These are phyloP conservation scores for Luffa acutangula DNA, from an alignment of 306 rosid genomes.

Conservation along the genomic window DNA sequence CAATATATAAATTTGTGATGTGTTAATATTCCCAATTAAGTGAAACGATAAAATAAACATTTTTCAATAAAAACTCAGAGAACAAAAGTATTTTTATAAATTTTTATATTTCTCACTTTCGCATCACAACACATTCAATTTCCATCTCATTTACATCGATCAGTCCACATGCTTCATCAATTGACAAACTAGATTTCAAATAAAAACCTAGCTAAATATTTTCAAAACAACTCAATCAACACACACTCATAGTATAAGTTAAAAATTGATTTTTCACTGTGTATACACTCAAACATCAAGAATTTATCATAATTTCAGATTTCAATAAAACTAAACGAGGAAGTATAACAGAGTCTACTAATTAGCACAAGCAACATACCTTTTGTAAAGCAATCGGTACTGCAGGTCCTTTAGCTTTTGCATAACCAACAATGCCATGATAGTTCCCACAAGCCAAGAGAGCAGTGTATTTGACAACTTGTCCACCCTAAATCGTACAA, in stretches of 20 bases:
- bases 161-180: neutral
- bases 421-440: slow-evolving; percentile 78
- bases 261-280: neutral
- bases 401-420: slow-evolving; percentile 92
- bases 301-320: neutral
- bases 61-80: neutral
- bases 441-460: slow-evolving; percentile 90
- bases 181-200: neutral
- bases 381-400: slow-evolving; percentile 73
- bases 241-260: neutral
- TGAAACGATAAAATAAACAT: neutral
- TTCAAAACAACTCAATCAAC: neutral
- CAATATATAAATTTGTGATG: neutral
- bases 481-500: slow-evolving; percentile 57
- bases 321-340: neutral
- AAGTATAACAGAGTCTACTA: neutral
- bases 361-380: slow-evolving; percentile 33
- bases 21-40: neutral
- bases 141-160: neutral
- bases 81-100: neutral
- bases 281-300: neutral
- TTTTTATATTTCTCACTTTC: neutral
- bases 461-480: slow-evolving; percentile 73
- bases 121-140: neutral
- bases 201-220: neutral